These are phyloP conservation scores for Holtermanniella nyarrowii DNA, from an alignment of 768 basidiomycete genomes.

Conservation along the genomic window DNA sequence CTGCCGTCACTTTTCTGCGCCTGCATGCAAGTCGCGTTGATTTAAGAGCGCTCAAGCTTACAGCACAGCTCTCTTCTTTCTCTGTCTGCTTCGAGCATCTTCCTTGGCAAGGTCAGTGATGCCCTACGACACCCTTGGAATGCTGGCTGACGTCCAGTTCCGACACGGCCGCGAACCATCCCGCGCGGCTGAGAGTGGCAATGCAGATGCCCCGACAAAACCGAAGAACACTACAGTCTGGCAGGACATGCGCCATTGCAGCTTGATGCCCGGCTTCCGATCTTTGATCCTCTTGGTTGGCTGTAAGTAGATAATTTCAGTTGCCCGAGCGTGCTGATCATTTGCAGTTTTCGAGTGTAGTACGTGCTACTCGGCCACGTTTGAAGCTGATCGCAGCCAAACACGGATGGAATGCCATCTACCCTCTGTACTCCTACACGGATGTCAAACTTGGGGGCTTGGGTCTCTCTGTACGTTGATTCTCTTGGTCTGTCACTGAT, in stretches of 20 bases:
- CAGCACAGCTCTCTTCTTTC: neutral
- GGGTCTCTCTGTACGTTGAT: neutral
- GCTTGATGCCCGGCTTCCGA: neutral
- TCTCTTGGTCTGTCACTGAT: neutral
- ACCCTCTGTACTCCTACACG: neutral
- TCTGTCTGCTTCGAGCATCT: neutral
- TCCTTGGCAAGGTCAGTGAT: neutral
- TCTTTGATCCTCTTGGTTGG: neutral
- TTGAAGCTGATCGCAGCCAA: neutral
- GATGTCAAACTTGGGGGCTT: neutral
- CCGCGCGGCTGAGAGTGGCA: no score
- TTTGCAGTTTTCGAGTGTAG: neutral
- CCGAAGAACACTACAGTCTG: no score
- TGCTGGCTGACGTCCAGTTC: no score
- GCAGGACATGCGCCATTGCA: neutral
- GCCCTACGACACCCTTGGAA: no score
- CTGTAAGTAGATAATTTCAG: neutral
- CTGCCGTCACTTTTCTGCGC: slow-evolving; percentile 19
- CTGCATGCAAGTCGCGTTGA: slow-evolving; percentile 6
- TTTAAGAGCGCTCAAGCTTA: neutral
- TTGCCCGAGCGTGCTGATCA: neutral
- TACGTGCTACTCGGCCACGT: neutral
- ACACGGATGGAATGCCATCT: neutral
- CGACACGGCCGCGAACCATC: no score
- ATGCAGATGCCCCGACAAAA: no score